These are phyloP conservation scores for Coemansia umbellata DNA, from an alignment of 192 early-diverging fungal species.

Conservation along the genomic window DNA sequence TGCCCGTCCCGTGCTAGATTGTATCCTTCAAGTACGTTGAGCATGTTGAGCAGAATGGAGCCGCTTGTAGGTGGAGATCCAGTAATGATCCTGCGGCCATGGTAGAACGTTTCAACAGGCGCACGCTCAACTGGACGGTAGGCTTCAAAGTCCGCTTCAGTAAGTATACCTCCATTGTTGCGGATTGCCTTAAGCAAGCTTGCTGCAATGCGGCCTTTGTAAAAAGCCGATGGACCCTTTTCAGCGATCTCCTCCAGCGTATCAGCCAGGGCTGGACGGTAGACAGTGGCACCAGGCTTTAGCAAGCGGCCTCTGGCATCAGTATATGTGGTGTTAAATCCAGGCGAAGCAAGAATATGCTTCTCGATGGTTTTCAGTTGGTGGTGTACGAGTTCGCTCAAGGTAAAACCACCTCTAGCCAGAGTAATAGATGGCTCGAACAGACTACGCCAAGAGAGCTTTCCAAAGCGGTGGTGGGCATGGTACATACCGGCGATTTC, in stretches of 20 bases:
- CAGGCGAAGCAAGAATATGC: slow-evolving; percentile 27
- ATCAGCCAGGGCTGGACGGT: slow-evolving; percentile 55
- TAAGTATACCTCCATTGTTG: slow-evolving; percentile 71
- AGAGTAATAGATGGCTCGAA: slow-evolving; percentile 75
- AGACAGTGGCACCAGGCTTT: slow-evolving; percentile 62
- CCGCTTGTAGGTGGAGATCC: slow-evolving; percentile 79
- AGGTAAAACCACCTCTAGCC: slow-evolving; percentile 68
- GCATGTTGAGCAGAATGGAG: slow-evolving; percentile 71
- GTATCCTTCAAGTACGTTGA: slow-evolving; percentile 86
- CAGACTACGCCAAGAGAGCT: slow-evolving; percentile 74
- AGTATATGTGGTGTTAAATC: slow-evolving; percentile 53
- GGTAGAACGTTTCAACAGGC: slow-evolving; percentile 68
- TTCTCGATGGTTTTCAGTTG: slow-evolving; percentile 31
- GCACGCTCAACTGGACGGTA: slow-evolving; percentile 62
- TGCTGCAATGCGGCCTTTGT: slow-evolving; percentile 62
- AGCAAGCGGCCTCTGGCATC: slow-evolving; percentile 69
- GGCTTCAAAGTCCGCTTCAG: slow-evolving; percentile 62
- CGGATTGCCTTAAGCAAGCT: slow-evolving; percentile 63
- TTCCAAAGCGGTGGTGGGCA: slow-evolving; percentile 78
- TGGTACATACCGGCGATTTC: slow-evolving; percentile 83
- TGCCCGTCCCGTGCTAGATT: slow-evolving; percentile 57
- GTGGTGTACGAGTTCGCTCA: slow-evolving; percentile 49
- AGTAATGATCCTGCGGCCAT: slow-evolving; percentile 70
- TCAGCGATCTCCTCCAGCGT: slow-evolving; percentile 62
- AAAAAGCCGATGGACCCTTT: slow-evolving; percentile 59